Base-by-base conservation (phyloP, 495 filamentous ascomycete genomes). In the Penicillium cataractarum region DNA sequence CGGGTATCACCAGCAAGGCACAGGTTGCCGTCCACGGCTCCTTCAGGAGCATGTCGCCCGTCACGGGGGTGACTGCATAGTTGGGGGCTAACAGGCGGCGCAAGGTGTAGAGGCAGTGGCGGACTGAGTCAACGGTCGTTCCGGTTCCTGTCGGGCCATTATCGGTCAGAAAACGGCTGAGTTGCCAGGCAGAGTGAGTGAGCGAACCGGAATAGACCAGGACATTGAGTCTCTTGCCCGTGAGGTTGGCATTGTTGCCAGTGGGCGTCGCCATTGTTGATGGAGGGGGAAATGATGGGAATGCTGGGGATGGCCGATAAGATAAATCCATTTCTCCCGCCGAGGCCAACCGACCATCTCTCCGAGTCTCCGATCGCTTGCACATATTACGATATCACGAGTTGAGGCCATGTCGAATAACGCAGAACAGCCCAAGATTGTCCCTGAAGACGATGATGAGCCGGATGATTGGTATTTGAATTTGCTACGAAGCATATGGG, bases 21-120 rank as follows among this genome's bases (percentile, higher is more conserved):
- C 95, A 99, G 0, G 92, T 87, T 13, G 89, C 80, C 0, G 85
- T 85, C 95, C 95, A 99, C 50, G 95, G 95, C 71, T 99, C 95
- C 57, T 95, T 93, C 58, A 97, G 77, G 46, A 99, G 82, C 66
- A 87, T 87, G 2, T 90, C 82, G 21, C 90, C 87, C 22, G 87
- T 89, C 58, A 98, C 84, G 44, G 92, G 87, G 71, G 91, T 92
- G 61, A 99, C 92, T 55, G 94, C 96, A 75, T 98, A 97, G 74
- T 92, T 90, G 40, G 92, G 90, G 19, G 92, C 92, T n/a, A 98
- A 86, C 6, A 98, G 84, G 31, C 91, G 89, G 64, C 93, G 91
- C 17, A 99, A 86, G 46, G 90, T 90, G 74, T 91, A 96, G 61
- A 96, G 83, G 70, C 89, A 92, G 75, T 98, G 94, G 26, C 91